These are phyloP conservation scores for Cladosporium sphaerospermum DNA, from an alignment of 2,329 filamentous ascomycete species.

Conservation along the genomic window DNA sequence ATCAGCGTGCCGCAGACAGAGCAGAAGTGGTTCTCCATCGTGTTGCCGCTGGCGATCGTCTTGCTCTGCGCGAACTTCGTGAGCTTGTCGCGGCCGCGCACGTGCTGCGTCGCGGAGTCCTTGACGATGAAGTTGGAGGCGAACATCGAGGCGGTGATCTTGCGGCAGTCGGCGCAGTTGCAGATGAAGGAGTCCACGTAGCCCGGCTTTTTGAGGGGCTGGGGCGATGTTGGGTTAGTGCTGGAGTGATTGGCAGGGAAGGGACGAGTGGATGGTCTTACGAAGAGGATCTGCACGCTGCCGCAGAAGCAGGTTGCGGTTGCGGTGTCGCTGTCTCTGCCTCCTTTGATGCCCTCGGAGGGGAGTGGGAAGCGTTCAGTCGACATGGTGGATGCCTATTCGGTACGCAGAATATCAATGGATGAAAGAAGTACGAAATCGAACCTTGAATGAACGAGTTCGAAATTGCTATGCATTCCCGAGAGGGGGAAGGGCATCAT, in stretches of 20 bases:
- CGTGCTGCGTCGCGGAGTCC: constrained; percentile 35
- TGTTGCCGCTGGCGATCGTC: constrained; percentile 44
- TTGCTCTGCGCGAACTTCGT: constrained; percentile 40
- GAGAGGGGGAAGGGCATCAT: not conserved
- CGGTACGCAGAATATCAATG: not conserved
- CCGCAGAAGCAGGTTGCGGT: constrained; percentile 57
- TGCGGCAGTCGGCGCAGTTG: constrained; percentile 56
- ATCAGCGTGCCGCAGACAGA: constrained; percentile 54
- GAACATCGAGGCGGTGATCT: constrained; percentile 58
- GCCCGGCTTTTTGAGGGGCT: constrained; percentile 39
- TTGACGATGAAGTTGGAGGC: constrained; percentile 51
- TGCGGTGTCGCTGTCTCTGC: constrained; percentile 26
- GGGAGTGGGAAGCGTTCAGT: not conserved
- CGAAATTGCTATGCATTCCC: not conserved
- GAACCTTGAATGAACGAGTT: not conserved
- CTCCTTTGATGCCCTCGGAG: constrained; percentile 2
- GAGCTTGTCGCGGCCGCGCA: constrained; percentile 49
- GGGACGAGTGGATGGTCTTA: constrained; percentile 25
- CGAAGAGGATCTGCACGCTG: constrained; percentile 49
- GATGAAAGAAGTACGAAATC: not conserved
- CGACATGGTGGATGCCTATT: not conserved
- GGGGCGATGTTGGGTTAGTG: constrained; percentile 22
- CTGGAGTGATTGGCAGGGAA: too few relatives aligned
- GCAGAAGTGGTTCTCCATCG: constrained; percentile 60
- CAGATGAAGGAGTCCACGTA: constrained; percentile 52